These are phyloP conservation scores for Coffea humblotiana DNA, from an alignment of 305 asterid genomes.

Conservation along the genomic window DNA sequence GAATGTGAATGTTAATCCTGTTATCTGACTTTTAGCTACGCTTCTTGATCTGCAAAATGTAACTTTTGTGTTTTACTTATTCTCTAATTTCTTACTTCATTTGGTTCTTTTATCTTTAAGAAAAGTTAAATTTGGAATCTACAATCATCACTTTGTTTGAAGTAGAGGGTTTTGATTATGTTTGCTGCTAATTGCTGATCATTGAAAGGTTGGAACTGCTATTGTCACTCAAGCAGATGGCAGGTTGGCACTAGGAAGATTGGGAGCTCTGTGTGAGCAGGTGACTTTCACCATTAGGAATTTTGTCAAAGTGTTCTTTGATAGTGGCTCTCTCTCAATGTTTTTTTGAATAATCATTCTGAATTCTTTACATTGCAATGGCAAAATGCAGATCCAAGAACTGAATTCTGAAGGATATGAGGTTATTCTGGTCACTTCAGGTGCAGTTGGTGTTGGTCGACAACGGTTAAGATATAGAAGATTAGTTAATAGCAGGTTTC, in stretches of 20 bases:
- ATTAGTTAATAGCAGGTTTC: slow-evolving; percentile 81
- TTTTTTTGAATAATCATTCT: background rate
- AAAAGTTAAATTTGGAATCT: background rate
- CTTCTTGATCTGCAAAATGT: background rate
- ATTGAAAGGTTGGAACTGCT: slow-evolving; percentile 92
- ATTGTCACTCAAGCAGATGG: slow-evolving; percentile 90
- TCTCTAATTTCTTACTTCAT: background rate
- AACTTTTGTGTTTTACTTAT: background rate
- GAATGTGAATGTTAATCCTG: background rate
- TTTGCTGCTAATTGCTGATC: background rate
- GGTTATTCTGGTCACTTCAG: slow-evolving; percentile 93
- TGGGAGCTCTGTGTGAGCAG: slow-evolving; percentile 99
- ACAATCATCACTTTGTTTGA: slow-evolving; percentile 8
- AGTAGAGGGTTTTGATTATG: background rate
- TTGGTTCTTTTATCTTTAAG: background rate
- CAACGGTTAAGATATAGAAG: slow-evolving; percentile 83
- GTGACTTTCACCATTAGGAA: slow-evolving; percentile 32
- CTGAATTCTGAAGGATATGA: slow-evolving; percentile 78
- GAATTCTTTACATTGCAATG: slow-evolving; percentile 20
- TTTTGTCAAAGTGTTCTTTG: background rate
- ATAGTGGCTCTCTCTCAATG: background rate
- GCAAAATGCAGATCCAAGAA: slow-evolving; percentile 74
- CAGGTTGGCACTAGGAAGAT: slow-evolving; percentile 91
- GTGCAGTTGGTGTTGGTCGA: slow-evolving; percentile 98
- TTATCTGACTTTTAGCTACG: background rate